Evolutionary conservation across 768 basidiomycete species (phyloP), one percentile per base, ranked within the genome.

Genomic region (Boletus rubropictus): DNA sequence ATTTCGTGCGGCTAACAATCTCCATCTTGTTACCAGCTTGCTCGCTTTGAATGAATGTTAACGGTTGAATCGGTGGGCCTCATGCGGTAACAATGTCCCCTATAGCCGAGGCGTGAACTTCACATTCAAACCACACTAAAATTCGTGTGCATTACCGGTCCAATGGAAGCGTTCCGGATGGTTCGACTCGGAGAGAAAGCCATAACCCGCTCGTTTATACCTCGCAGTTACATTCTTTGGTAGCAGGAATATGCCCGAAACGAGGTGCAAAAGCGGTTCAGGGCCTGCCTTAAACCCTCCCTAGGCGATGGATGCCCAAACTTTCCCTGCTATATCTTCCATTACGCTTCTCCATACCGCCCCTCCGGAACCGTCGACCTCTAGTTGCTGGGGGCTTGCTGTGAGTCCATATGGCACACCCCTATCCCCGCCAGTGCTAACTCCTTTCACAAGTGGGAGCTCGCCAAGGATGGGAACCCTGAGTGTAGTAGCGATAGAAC

Each of bases 371-470:
- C 55, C 64, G 17, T 65, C 63, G 2, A 39, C 47, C 7, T 50
- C 49, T 9, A 42, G 7, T 25, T 56, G 52, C 9, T 49, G 44
- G 18, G 50, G 47, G 15, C 47, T 52, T 22, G 58, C 35, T 2
- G 55, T 49, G 20, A 75, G 65, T 12, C 58, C 62, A 47, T 76
- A 83, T 3, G 85, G 81, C 8, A 75, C 59, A 0, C 93, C 90
- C 0, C 55, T 65, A 58, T 95, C 93, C 3, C 89, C 83, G 7
- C 80, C 77, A 8, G 63, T 62, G 57, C 89, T 91, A 14, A 95
- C 82, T 0, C 75, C 79, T 2, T 81, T 74, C 6, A 89, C 84
- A 17, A 97, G 74, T 0, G 92, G 91, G 12, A 97, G 70, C 58
- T 90, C 85, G 0, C 84, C 90, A 15, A 96, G 76, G 2, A 94